Evolutionary conservation across 257 asterid species (phyloP).

Genomic region (Solanum ossicruentum): DNA sequence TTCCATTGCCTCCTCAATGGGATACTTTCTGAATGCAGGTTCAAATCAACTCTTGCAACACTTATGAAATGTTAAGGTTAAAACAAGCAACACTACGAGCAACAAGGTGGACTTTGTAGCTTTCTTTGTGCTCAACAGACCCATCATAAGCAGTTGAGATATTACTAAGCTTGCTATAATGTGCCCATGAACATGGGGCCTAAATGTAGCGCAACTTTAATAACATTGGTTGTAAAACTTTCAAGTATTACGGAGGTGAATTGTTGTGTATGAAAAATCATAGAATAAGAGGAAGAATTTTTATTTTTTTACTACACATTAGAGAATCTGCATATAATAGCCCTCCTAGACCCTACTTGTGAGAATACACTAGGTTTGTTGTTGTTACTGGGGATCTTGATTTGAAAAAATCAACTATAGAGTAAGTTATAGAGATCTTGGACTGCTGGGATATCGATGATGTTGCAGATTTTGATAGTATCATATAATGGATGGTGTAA

Average conservation of each 20-base stretch:
- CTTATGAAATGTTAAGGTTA: conserved; percentile 71
- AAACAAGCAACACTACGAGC: conserved; percentile 51
- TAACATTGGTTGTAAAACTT: conserved; percentile 49
- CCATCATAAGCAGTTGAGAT: conserved; percentile 77
- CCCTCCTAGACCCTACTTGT: too few species aligned
- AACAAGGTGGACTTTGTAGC: conserved; percentile 91
- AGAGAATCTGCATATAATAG: too few species aligned
- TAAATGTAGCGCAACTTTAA: conserved; percentile 90
- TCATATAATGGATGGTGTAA: too few species aligned
- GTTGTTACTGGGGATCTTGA: not conserved
- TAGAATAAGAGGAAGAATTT: too few species aligned
- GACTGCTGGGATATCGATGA: too few species aligned
- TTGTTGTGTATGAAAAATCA: too few species aligned
- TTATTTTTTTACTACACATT: too few species aligned
- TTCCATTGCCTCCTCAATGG: conserved; percentile 92
- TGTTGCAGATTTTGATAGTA: too few species aligned
- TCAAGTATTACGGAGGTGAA: too few species aligned
- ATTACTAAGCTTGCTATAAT: conserved; percentile 76
- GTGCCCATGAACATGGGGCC: conserved; percentile 93
- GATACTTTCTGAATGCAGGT: conserved; percentile 85
- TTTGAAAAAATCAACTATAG: not conserved
- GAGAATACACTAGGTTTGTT: too few species aligned
- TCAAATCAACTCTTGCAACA: conserved; percentile 93
- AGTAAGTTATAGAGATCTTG: not conserved
- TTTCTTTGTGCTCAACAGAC: conserved; percentile 72